These are phyloP conservation scores for Helichrysum umbraculigerum DNA, from an alignment of 129 eudicot species.

Conservation along the genomic window DNA sequence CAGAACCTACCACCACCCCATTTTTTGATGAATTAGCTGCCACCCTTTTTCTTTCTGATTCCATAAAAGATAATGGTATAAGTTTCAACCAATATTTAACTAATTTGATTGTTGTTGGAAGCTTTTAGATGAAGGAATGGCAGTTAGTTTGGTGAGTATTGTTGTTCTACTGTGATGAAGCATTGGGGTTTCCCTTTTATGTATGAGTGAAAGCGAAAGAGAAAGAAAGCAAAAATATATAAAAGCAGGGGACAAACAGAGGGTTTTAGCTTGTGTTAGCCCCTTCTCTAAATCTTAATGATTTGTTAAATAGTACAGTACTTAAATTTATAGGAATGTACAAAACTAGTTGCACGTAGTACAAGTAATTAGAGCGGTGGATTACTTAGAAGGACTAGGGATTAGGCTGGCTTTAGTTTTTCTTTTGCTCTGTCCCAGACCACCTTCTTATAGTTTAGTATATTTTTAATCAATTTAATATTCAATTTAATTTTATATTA, in stretches of 20 bases:
- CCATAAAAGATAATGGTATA: slow-evolving; percentile 43
- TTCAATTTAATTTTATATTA: too few species aligned
- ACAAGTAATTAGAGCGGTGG: slow-evolving; percentile 17
- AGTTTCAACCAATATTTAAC: slow-evolving; percentile 20
- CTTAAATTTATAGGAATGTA: slow-evolving; percentile 10
- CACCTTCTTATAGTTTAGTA: not conserved
- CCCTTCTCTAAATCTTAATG: not conserved
- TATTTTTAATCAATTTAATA: too few species aligned
- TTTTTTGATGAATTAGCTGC: slow-evolving; percentile 34
- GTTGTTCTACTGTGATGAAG: slow-evolving; percentile 31
- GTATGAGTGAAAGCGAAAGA: slow-evolving; percentile 17
- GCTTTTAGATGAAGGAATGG: slow-evolving; percentile 57
- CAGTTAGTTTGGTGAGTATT: slow-evolving; percentile 43
- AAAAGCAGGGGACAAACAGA: slow-evolving; percentile 28
- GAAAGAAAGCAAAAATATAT: slow-evolving; percentile 22
- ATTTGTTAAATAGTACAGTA: not conserved
- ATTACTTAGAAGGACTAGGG: not conserved
- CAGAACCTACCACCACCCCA: slow-evolving; percentile 62
- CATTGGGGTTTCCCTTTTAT: slow-evolving; percentile 46
- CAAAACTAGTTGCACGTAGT: slow-evolving; percentile 9
- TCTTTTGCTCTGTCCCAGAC: slow-evolving; percentile 1
- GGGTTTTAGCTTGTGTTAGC: slow-evolving; percentile 22
- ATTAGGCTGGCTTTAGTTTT: not conserved
- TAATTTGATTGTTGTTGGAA: slow-evolving; percentile 27
- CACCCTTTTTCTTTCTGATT: slow-evolving; percentile 43